Conservation (phyloP, 805 yeast genomes). For the Kazachstania psychrophila region DNA sequence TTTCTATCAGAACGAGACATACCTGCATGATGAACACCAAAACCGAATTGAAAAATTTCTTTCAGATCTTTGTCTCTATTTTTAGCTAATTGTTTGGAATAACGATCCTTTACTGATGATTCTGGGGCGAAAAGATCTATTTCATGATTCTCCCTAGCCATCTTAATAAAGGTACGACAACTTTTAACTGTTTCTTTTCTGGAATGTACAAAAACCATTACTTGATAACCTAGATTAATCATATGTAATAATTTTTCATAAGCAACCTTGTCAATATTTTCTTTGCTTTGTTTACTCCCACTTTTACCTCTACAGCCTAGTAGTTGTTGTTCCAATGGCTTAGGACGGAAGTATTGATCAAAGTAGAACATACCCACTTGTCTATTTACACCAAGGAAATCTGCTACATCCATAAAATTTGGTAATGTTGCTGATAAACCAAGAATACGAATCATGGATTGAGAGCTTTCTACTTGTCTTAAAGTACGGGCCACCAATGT, state of each 20-base stretch:
- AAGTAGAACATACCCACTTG: slow-evolving; percentile 89
- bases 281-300: slow-evolving; percentile 59
- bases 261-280: slow-evolving; percentile 63
- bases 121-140: slow-evolving; percentile 34
- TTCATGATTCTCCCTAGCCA: slow-evolving; percentile 59
- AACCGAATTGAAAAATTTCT: slow-evolving; percentile 72
- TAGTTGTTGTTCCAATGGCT: slow-evolving; percentile 81
- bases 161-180: slow-evolving; percentile 57
- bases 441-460: slow-evolving; percentile 85
- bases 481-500: slow-evolving; percentile 89
- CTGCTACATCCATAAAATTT: slow-evolving; percentile 86
- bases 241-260: slow-evolving; percentile 68
- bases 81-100: slow-evolving; percentile 55
- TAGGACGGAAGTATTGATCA: slow-evolving; percentile 88
- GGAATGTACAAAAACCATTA: slow-evolving; percentile 94
- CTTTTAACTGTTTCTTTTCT: slow-evolving; percentile 86
- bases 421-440: slow-evolving; percentile 94
- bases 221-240: slow-evolving; percentile 67
- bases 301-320: slow-evolving; percentile 82
- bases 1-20: slow-evolving; percentile 87
- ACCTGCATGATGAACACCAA: slow-evolving; percentile 97
- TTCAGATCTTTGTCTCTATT: slow-evolving; percentile 69
- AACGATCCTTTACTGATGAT: slow-evolving; percentile 27
- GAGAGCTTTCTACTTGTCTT: slow-evolving; percentile 90
- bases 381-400: slow-evolving; percentile 83